Evolutionary conservation across 768 basidiomycete genomes (phyloP).

Genomic region (Macrolepiota dolichaula): DNA sequence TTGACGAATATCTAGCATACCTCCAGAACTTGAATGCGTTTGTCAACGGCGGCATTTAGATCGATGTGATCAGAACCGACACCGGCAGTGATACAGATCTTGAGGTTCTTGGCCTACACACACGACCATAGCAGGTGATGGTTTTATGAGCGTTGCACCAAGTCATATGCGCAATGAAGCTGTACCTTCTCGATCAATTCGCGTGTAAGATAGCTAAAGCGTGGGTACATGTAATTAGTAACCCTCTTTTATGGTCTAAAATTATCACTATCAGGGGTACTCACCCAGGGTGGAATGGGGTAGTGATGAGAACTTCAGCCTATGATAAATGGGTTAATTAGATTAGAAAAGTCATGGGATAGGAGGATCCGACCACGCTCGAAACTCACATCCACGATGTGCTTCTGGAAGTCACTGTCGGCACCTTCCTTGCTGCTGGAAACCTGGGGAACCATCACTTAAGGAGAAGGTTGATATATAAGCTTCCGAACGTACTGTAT

Average conservation of each 20-base stretch:
- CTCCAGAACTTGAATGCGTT: conserved; percentile 77
- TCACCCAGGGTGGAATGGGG: conserved; percentile 79
- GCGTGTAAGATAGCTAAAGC: conserved; percentile 59
- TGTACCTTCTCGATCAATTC: conserved; percentile 67
- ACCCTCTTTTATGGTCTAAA: background rate
- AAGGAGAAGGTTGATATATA: background rate
- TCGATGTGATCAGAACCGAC: conserved; percentile 92
- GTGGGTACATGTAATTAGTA: background rate
- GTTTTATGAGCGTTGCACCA: background rate
- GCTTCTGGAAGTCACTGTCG: conserved; percentile 78
- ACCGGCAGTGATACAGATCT: conserved; percentile 86
- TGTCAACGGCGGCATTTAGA: conserved; percentile 81
- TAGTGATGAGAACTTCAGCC: conserved; percentile 81
- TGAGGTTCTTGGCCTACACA: conserved; percentile 78
- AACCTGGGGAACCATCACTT: conserved; percentile 38
- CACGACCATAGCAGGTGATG: background rate
- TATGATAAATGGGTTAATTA: conserved; percentile 24
- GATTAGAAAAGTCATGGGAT: background rate
- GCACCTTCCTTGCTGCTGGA: conserved; percentile 82
- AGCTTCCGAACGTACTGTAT: conserved; percentile 2
- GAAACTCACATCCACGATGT: conserved; percentile 68
- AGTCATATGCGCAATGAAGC: background rate
- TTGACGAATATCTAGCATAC: conserved; percentile 18
- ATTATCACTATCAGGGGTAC: conserved; percentile 6
- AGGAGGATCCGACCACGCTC: background rate